phyloP scores from a whole-genome alignment of 495 filamentous ascomycete species.

The Recurvomyces mirabilis region DNA sequence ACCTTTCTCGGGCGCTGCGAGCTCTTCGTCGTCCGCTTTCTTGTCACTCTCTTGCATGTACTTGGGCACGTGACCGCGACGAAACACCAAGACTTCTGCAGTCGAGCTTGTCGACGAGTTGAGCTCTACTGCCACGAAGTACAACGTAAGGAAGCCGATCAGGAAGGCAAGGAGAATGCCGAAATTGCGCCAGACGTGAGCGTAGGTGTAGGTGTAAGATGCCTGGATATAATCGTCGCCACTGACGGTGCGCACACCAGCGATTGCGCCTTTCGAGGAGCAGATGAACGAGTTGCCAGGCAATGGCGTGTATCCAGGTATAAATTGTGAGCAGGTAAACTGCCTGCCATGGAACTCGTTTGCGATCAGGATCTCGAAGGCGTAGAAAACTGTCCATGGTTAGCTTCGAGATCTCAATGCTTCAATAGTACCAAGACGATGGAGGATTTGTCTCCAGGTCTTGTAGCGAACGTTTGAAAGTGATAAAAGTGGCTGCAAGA shows the following conservation, averaged over 20 bases:
- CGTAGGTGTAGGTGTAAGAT: constrained; percentile 13
- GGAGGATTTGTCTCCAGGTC: too few relatives aligned
- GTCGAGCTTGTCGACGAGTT: constrained; percentile 16
- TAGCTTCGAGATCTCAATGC: too few relatives aligned
- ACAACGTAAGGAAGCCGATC: constrained; percentile 17
- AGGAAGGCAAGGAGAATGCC: constrained; percentile 23
- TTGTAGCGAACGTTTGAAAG: too few relatives aligned
- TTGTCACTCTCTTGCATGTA: constrained; percentile 10
- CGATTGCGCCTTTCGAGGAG: constrained; percentile 7
- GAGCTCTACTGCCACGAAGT: constrained; percentile 16
- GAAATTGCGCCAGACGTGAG: constrained; percentile 22
- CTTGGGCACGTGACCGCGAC: constrained; percentile 13
- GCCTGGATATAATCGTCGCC: constrained; percentile 19
- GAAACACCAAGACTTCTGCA: constrained; percentile 20
- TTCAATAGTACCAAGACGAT: too few relatives aligned
- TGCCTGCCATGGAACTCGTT: constrained; percentile 33
- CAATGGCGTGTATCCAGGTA: constrained; percentile 7
- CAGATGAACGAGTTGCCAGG: constrained; percentile 11
- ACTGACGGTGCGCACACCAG: constrained; percentile 11
- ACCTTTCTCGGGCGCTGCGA: constrained; percentile 6
- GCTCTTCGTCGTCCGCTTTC: constrained; percentile 11
- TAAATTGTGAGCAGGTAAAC: constrained; percentile 9
- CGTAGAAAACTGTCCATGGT: too few relatives aligned
- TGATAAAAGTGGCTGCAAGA: too few relatives aligned
- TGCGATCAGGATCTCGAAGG: constrained; percentile 30